A percentile compares a stretch with the other conserved stretches of the same genome.
Evolutionary conservation across 148 eudicot species (phyloP).

Genomic region (Cornus kousa): DNA sequence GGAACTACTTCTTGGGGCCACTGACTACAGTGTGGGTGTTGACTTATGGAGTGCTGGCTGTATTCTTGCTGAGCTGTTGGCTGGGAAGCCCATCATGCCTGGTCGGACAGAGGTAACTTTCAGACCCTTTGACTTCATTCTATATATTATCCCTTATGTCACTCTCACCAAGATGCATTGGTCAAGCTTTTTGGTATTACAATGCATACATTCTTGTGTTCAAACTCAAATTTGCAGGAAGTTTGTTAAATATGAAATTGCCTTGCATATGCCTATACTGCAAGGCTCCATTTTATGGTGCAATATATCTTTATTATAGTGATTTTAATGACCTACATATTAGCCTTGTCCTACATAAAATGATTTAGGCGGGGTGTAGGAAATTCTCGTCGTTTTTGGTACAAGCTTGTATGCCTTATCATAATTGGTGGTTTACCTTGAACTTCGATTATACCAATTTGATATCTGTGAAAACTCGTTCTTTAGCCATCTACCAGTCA

Average conservation of each 20-base stretch:
- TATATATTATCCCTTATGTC: not conserved
- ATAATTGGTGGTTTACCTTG: not conserved
- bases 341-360: not conserved
- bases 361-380: not conserved
- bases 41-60: conserved; percentile 97
- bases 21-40: conserved; percentile 76
- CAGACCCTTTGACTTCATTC: not conserved
- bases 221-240: no score
- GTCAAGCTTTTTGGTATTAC: not conserved
- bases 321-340: not conserved
- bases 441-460: not conserved
- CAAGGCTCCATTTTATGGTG: not conserved
- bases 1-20: conserved; percentile 84
- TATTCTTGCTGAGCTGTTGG: conserved; percentile 77
- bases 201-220: not conserved
- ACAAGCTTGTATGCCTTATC: not conserved
- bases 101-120: conserved; percentile 79
- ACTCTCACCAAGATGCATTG: not conserved
- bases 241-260: no score
- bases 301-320: not conserved
- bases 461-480: not conserved
- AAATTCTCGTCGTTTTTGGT: not conserved
- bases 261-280: not conserved
- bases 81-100: conserved; percentile 87
- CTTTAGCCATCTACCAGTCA: not conserved